A percentile compares a stretch with the other conserved stretches of the same genome.
Conservation (phyloP, 331 rosid genomes). For the Erythrophleum ivorense region DNA sequence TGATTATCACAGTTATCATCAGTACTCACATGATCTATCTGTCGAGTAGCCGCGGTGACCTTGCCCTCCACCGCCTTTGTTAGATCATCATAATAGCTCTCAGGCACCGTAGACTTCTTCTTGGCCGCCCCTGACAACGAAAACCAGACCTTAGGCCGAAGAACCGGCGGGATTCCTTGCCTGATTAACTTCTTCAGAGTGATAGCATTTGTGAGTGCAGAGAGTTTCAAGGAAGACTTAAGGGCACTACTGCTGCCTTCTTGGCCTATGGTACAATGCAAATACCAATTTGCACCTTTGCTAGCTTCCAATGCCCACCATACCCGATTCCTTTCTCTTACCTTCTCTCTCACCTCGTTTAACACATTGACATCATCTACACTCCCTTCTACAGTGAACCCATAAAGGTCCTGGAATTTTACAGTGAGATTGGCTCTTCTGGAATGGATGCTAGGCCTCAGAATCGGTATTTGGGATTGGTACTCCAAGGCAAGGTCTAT, state of each 20-base stretch:
- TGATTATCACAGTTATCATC: slow-evolving; percentile 6
- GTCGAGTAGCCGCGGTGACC: slow-evolving; percentile 77
- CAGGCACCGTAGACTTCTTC: slow-evolving; percentile 81
- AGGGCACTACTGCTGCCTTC: slow-evolving; percentile 50
- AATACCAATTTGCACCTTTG: slow-evolving; percentile 83
- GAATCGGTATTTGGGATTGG: slow-evolving; percentile 63
- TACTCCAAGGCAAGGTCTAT: slow-evolving; percentile 66
- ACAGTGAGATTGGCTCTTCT: slow-evolving; percentile 73
- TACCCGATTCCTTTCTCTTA: slow-evolving; percentile 66
- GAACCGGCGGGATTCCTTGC: slow-evolving; percentile 75
- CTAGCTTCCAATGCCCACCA: slow-evolving; percentile 91
- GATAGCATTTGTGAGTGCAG: slow-evolving; percentile 61
- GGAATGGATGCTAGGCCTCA: slow-evolving; percentile 76
- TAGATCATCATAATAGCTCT: slow-evolving; percentile 71
- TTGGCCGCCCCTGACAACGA: slow-evolving; percentile 78
- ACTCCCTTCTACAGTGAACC: slow-evolving; percentile 82
- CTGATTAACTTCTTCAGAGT: slow-evolving; percentile 69
- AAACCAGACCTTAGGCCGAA: slow-evolving; percentile 81
- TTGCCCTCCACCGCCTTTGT: slow-evolving; percentile 68
- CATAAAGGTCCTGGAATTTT: slow-evolving; percentile 79
- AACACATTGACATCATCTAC: slow-evolving; percentile 80
- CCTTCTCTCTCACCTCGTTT: slow-evolving; percentile 80
- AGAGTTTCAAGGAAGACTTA: slow-evolving; percentile 63
- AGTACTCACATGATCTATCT: slow-evolving; percentile 74
- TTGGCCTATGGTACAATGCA: slow-evolving; percentile 54